Base-by-base conservation (phyloP, 495 filamentous ascomycete species). In the Chaetomium cochliodes region DNA sequence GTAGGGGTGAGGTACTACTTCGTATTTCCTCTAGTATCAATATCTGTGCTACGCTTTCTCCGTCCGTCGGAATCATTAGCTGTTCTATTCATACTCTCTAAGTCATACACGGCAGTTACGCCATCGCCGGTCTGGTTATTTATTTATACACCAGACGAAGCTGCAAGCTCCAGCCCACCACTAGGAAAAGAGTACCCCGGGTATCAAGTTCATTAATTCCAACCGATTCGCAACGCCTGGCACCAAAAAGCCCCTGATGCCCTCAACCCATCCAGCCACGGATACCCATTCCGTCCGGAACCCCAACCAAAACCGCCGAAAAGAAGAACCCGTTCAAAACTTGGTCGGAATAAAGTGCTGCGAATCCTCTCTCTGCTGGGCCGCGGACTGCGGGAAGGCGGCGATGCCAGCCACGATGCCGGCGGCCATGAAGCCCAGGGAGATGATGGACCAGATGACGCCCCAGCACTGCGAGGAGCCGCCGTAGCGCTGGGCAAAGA, bases 401-500 rank as follows among this genome's bases (percentile, higher is more conserved):
- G 90, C 90, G 25, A 92, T 86, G 5, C 86, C 90, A 22, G 85
- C 87, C 41, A 92, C 76, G 67, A 92, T 92, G 5, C 83, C 87
- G 18, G 80, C 78, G 20, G 84, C 84, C 86, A 92, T 91, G 69
- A 92, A 88, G 1, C 79, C 59, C 39, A 91, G 67, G 2, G 86
- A 88, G 42, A 92, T 82, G 44, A 92, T 76, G 16, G 85, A 88
- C 90, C 90, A 92, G 47, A 91, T 83, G 30, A 92, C 80, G 23
- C 90, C 90, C 90, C 90, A 92, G 80, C 90, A 92, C 65, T 89
- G 88, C 22, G 88, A 90, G 3, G 88, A 90, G 44, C 90, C 90
- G 18, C 90, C 90, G 69, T 92, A 92, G 30, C 84, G 81, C 74
- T 89, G 79, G 8, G 90, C 90, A 66, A 92, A 92, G 18, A 90